Conservation (phyloP, 306 rosid genomes). For the Sindora glabra region DNA sequence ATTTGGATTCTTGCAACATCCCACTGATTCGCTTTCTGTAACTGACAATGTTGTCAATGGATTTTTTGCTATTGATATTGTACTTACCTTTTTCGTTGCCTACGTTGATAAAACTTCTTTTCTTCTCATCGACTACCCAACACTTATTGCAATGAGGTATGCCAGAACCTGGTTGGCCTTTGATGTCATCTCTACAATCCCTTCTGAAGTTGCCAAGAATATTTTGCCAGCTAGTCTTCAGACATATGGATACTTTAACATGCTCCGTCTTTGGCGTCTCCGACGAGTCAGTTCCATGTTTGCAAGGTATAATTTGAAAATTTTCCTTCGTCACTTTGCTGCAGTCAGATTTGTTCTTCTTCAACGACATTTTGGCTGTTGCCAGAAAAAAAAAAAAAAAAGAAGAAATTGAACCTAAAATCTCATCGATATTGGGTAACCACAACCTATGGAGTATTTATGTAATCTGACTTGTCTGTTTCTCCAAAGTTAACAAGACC, state of each 20-base stretch:
- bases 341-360: no score
- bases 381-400: no score
- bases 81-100: constrained; percentile 68
- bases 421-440: no score
- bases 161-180: constrained; percentile 50
- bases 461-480: no score
- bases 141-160: constrained; percentile 49
- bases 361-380: no score
- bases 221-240: constrained; percentile 27
- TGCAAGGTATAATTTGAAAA: constrained; percentile 42
- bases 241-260: constrained; percentile 54
- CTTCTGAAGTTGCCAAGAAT: constrained; percentile 35
- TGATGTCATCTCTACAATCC: constrained; percentile 57
- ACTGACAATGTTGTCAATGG: constrained; percentile 59
- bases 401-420: no score
- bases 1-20: constrained; percentile 49
- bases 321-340: not conserved
- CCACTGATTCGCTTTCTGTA: constrained; percentile 15
- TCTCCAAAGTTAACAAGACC: no score
- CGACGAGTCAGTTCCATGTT: constrained; percentile 66
- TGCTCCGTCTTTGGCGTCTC: constrained; percentile 88
- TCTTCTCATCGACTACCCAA: constrained; percentile 36
- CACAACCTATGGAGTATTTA: no score
- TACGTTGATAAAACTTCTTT: constrained; percentile 52
- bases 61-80: constrained; percentile 49